These are phyloP conservation scores for Volvox reticuliferus DNA, from an alignment of 139 green algal species.

Conservation along the genomic window DNA sequence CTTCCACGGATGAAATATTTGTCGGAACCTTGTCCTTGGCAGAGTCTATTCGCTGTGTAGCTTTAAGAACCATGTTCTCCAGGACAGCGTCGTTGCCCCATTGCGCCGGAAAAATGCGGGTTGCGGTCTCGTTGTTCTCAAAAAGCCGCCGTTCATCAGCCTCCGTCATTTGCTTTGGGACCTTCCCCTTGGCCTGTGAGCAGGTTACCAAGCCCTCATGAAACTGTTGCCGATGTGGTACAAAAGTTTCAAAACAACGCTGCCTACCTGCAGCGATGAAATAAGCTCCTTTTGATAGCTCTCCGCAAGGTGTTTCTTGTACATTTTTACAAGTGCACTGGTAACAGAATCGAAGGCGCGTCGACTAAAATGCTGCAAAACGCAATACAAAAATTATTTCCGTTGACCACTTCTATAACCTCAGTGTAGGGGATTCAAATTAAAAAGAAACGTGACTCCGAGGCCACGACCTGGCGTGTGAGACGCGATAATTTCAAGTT, in stretches of 20 bases:
- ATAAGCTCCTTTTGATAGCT: constrained; percentile 37
- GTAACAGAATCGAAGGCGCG: not conserved
- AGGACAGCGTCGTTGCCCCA: constrained; percentile 3
- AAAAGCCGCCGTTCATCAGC: not conserved
- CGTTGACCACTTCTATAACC: too few relatives aligned
- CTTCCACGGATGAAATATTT: not conserved
- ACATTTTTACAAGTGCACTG: not conserved
- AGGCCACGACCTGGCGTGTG: too few relatives aligned
- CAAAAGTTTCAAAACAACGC: not conserved
- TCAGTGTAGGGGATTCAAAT: too few relatives aligned
- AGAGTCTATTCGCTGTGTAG: constrained; percentile 6
- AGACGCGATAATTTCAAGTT: too few relatives aligned
- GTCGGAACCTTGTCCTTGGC: not conserved
- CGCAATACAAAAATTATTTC: not conserved
- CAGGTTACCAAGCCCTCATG: too few relatives aligned
- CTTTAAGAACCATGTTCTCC: constrained; percentile 15
- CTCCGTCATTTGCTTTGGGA: not conserved
- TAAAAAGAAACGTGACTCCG: too few relatives aligned
- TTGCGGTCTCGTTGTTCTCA: constrained; percentile 13
- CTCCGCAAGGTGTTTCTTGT: constrained; percentile 12
- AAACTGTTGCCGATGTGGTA: not conserved
- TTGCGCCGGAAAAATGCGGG: constrained; percentile 13
- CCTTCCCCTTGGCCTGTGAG: constrained; percentile 17
- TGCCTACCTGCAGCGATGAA: not conserved
- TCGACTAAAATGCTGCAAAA: not conserved